These are phyloP conservation scores for Spinacia oleracea DNA, from an alignment of 179 eudicot species.

Conservation along the genomic window DNA sequence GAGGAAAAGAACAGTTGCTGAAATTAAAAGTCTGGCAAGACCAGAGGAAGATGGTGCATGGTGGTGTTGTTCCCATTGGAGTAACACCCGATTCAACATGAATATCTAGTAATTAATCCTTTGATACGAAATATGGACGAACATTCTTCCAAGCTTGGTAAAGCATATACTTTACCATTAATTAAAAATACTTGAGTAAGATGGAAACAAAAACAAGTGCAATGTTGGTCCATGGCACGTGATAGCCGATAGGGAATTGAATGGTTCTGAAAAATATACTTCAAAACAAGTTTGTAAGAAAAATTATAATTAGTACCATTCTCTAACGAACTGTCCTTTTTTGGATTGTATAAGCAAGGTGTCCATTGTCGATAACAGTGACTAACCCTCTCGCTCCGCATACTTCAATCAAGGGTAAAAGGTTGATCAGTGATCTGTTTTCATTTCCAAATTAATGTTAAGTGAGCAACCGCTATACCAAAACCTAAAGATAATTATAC, in stretches of 20 bases:
- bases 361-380: too few relatives aligned
- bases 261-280: slow-evolving; percentile 8
- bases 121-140: neutral
- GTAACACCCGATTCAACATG: neutral
- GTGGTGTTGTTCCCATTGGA: slow-evolving; percentile 1
- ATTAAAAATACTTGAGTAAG: too few relatives aligned
- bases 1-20: neutral
- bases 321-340: too few relatives aligned
- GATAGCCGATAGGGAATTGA: too few relatives aligned
- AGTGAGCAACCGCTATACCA: too few relatives aligned
- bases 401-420: too few relatives aligned
- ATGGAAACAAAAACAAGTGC: slow-evolving; percentile 7
- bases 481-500: too few relatives aligned
- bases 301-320: too few relatives aligned
- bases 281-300: slow-evolving; percentile 1
- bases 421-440: too few relatives aligned
- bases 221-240: slow-evolving; percentile 26
- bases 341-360: too few relatives aligned
- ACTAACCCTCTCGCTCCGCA: too few relatives aligned
- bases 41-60: neutral
- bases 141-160: slow-evolving; percentile 10
- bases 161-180: neutral
- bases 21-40: neutral
- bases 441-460: too few relatives aligned
- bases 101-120: neutral